Conservation (phyloP, 495 filamentous ascomycete species). For the Penicillium flavigenum region DNA sequence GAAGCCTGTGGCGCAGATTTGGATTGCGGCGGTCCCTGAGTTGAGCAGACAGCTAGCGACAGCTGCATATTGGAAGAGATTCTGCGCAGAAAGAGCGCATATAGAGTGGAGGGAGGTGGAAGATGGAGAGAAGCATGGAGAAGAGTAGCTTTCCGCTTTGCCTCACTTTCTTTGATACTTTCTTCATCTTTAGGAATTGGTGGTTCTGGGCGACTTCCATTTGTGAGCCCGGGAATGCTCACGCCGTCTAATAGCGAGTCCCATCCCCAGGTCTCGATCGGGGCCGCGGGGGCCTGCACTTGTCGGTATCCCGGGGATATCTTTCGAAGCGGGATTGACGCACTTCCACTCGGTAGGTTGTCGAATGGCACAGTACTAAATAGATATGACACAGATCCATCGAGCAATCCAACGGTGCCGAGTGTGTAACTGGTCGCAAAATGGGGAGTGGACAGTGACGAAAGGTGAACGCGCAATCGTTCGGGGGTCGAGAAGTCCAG, state of each 20-base stretch:
- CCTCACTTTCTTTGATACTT: slow-evolving; percentile 15
- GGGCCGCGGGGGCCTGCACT: slow-evolving; percentile 46
- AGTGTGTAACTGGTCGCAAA: slow-evolving; percentile 91
- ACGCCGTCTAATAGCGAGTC: slow-evolving; percentile 34
- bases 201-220: slow-evolving; percentile 3
- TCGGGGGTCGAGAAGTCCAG: slow-evolving; percentile 85
- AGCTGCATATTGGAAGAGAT: slow-evolving; percentile 76
- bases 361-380: slow-evolving; percentile 77
- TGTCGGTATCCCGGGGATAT: slow-evolving; percentile 71
- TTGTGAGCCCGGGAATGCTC: slow-evolving; percentile 23
- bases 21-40: slow-evolving; percentile 50
- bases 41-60: slow-evolving; percentile 78
- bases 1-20: slow-evolving; percentile 47
- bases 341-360: slow-evolving; percentile 54
- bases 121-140: slow-evolving; percentile 85
- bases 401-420: slow-evolving; percentile 78
- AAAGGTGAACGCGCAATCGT: slow-evolving; percentile 69
- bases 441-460: slow-evolving; percentile 85
- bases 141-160: slow-evolving; percentile 57
- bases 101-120: slow-evolving; percentile 77
- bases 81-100: slow-evolving; percentile 82
- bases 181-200: slow-evolving; percentile 9
- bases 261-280: slow-evolving; percentile 36
- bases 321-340: slow-evolving; percentile 59
- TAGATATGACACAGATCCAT: slow-evolving; percentile 88